Evolutionary conservation across 768 basidiomycete genomes (phyloP).

Genomic region (Coprinopsis strossmayeri): DNA sequence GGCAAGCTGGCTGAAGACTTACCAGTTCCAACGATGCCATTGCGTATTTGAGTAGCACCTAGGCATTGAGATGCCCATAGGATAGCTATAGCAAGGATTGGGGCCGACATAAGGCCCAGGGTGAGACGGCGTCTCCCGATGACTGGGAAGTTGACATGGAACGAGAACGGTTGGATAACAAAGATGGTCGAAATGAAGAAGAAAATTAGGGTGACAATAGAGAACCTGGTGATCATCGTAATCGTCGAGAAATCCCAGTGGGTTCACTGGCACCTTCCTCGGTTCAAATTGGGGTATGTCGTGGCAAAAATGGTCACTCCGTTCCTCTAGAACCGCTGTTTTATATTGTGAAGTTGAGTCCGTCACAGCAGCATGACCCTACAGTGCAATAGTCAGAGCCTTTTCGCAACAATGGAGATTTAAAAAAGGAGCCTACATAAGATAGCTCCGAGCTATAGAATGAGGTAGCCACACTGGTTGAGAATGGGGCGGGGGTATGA

Average conservation of each 20-base stretch:
- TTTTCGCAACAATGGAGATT: too few species aligned
- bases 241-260: too few species aligned
- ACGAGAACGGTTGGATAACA: slow-evolving; percentile 39
- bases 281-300: too few species aligned
- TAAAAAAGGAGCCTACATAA: too few species aligned
- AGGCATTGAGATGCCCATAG: slow-evolving; percentile 54
- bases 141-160: slow-evolving; percentile 26
- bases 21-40: slow-evolving; percentile 62
- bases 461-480: too few species aligned
- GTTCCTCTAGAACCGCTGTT: too few species aligned
- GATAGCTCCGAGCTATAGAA: too few species aligned
- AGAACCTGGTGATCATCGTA: neutral
- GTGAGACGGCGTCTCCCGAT: slow-evolving; percentile 25
- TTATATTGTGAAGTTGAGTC: too few species aligned
- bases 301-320: too few species aligned
- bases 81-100: slow-evolving; percentile 44
- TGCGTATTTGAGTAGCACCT: slow-evolving; percentile 44
- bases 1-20: neutral
- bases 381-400: too few species aligned
- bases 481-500: too few species aligned
- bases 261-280: too few species aligned
- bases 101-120: slow-evolving; percentile 48
- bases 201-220: slow-evolving; percentile 44
- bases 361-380: neutral
- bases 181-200: slow-evolving; percentile 49